Evolutionary conservation across 129 eudicot species (phyloP).

Genomic region (Saussurea involucrata): DNA sequence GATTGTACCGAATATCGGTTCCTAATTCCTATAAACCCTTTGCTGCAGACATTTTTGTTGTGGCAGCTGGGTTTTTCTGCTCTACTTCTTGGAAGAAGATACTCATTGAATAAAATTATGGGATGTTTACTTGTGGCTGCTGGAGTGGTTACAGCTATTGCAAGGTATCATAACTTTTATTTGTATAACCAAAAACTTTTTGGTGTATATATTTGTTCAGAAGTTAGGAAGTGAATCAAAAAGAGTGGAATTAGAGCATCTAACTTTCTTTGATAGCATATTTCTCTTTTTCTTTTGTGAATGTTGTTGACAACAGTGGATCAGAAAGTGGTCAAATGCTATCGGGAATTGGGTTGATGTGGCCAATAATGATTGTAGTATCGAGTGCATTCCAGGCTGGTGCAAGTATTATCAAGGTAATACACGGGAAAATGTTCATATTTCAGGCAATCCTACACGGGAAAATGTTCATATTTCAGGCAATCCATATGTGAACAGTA

Average conservation of each 20-base stretch:
- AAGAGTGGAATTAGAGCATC: not conserved
- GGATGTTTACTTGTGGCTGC: slow-evolving; percentile 92
- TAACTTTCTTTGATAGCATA: not conserved
- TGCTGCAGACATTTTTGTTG: slow-evolving; percentile 84
- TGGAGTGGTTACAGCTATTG: slow-evolving; percentile 80
- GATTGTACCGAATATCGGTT: not conserved
- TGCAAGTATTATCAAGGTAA: slow-evolving; percentile 83
- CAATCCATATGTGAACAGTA: not conserved
- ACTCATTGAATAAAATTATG: slow-evolving; percentile 55
- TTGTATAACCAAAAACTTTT: too few relatives aligned
- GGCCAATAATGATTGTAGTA: slow-evolving; percentile 83
- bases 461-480: slow-evolving; percentile 1
- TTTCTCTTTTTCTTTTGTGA: not conserved
- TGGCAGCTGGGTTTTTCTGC: slow-evolving; percentile 86
- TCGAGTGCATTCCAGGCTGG: slow-evolving; percentile 95
- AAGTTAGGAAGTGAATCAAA: slow-evolving; percentile 8
- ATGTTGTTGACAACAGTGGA: slow-evolving; percentile 47
- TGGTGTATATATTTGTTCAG: slow-evolving; percentile 6
- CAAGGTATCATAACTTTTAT: slow-evolving; percentile 46
- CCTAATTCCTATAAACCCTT: slow-evolving; percentile 14
- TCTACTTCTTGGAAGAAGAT: slow-evolving; percentile 64
- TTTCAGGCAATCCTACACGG: too few relatives aligned
- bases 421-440: not conserved
- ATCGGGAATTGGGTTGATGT: slow-evolving; percentile 62
- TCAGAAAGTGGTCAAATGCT: slow-evolving; percentile 75